Evolutionary conservation across 768 basidiomycete species (phyloP).

Genomic region (Naganishia vishniacii): DNA sequence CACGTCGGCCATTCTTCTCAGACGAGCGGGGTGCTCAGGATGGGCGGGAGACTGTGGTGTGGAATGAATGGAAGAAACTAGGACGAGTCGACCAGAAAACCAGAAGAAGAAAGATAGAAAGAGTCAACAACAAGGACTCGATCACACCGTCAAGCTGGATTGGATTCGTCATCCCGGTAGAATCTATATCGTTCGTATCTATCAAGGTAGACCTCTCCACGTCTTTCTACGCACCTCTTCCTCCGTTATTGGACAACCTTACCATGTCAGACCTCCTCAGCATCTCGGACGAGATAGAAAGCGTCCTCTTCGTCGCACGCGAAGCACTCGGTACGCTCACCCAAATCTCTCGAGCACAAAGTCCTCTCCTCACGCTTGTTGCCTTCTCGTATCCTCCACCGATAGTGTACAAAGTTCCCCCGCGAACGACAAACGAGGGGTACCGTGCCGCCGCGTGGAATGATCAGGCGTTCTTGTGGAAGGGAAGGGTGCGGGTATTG

Average conservation of each 20-base stretch:
- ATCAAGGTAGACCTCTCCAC: too few species aligned
- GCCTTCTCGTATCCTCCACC: neutral
- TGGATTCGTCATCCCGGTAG: too few species aligned
- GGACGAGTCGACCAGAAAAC: too few species aligned
- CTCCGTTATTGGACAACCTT: too few species aligned
- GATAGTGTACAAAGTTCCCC: constrained; percentile 84
- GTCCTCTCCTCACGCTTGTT: too few species aligned
- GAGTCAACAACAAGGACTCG: too few species aligned
- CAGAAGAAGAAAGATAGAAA: too few species aligned
- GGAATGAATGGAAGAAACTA: too few species aligned
- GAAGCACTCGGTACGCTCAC: constrained; percentile 13
- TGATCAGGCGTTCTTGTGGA: constrained; percentile 76
- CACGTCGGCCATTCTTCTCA: neutral
- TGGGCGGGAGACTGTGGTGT: too few species aligned
- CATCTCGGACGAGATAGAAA: neutral
- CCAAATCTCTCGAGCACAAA: neutral
- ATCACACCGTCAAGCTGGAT: too few species aligned
- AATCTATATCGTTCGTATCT: too few species aligned
- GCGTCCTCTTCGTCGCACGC: constrained; percentile 11
- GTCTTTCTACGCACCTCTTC: neutral
- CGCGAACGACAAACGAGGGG: constrained; percentile 77
- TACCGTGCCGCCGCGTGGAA: constrained; percentile 92
- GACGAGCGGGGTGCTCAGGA: neutral
- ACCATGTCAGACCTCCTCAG: neutral
- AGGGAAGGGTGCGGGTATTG: constrained; percentile 77